Evolutionary conservation across 805 yeast species (phyloP).

Genomic region (Metschnikowia lunata): DNA sequence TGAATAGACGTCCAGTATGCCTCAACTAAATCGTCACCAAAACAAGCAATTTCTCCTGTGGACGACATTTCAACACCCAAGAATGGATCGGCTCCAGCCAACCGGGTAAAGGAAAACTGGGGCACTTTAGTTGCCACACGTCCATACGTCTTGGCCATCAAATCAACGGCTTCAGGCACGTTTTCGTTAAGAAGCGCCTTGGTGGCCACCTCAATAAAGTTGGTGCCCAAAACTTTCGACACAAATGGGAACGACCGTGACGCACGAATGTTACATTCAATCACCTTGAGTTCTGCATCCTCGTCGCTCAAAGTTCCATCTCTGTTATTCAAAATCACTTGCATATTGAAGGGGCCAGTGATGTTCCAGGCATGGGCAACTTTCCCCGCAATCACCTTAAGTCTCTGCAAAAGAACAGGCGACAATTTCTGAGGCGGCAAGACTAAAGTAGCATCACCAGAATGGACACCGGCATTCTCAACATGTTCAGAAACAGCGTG

Average conservation of each 20-base stretch:
- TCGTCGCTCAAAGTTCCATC: constrained; percentile 47
- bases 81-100: constrained; percentile 99
- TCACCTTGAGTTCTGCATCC: constrained; percentile 74
- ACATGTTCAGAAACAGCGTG: constrained; percentile 98
- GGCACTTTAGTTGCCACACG: constrained; percentile 98
- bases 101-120: constrained; percentile 95
- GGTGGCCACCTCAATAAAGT: constrained; percentile 93
- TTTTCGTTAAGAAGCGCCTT: constrained; percentile 73
- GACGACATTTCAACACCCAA: constrained; percentile 99
- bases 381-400: constrained; percentile 86
- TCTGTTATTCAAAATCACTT: constrained; percentile 60
- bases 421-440: constrained; percentile 85
- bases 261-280: constrained; percentile 98
- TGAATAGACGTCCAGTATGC: constrained; percentile 98
- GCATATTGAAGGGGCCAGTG: constrained; percentile 98
- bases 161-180: constrained; percentile 74
- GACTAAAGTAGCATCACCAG: constrained; percentile 96
- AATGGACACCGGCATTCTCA: constrained; percentile 97
- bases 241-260: constrained; percentile 99
- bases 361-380: constrained; percentile 93
- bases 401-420: constrained; percentile 59
- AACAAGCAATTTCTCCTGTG: constrained; percentile 98
- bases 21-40: constrained; percentile 79
- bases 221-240: constrained; percentile 90
- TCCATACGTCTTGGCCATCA: constrained; percentile 70